Evolutionary conservation across 441 rosid genomes (phyloP).

Genomic region (Gossypium laxum): DNA sequence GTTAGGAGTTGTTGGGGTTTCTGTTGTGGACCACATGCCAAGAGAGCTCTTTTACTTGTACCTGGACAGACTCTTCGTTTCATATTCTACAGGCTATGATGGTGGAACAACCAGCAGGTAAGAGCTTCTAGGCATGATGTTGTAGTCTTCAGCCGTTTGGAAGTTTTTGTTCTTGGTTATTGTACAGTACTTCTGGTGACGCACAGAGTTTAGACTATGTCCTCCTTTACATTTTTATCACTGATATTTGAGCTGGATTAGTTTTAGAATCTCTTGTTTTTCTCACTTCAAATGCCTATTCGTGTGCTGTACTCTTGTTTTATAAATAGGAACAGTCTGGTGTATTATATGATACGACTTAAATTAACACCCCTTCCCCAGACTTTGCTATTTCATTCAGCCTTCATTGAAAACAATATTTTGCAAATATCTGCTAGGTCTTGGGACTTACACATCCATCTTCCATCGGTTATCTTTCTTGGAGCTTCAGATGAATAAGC

Average conservation of each 20-base stretch:
- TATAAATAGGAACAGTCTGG: neutral
- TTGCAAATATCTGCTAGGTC: neutral
- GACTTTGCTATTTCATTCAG: neutral
- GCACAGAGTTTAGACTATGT: neutral
- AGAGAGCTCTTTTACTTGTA: slow-evolving; percentile 74
- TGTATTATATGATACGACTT: neutral
- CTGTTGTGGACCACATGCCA: slow-evolving; percentile 78
- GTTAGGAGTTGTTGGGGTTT: slow-evolving; percentile 83
- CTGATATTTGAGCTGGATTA: neutral
- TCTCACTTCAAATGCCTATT: neutral
- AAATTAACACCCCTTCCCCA: neutral
- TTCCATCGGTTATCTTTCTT: slow-evolving; percentile 2
- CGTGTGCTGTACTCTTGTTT: neutral
- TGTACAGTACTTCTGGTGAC: neutral
- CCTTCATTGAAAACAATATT: neutral
- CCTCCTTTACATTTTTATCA: neutral
- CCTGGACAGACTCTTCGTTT: slow-evolving; percentile 67
- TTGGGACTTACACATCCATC: neutral
- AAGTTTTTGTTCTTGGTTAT: neutral
- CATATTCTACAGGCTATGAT: slow-evolving; percentile 89
- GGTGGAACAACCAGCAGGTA: slow-evolving; percentile 94
- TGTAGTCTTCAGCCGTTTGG: neutral
- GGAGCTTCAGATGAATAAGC: slow-evolving; percentile 8
- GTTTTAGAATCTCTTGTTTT: neutral
- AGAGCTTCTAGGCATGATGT: slow-evolving; percentile 5